Evolutionary conservation across 805 yeast genomes (phyloP), one percentile per base, ranked within the genome.

Genomic region (Lipomyces lipofer): DNA sequence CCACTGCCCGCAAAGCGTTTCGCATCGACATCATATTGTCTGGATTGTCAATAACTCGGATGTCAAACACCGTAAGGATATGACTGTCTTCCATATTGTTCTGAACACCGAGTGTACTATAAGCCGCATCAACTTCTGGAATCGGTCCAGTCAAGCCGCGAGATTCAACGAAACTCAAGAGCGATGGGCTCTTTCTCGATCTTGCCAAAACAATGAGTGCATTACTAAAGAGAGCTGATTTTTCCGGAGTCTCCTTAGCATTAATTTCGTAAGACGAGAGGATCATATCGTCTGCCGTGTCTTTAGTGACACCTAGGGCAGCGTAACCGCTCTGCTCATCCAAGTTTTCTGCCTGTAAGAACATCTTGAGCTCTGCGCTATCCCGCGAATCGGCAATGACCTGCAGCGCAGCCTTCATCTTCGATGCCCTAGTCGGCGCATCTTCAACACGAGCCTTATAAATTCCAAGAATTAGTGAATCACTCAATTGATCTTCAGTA

Each of bases 231-330:
- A 54, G 15, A 9, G 54, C 64, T 10, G 39, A 43, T 30, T 52
- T 56, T 9, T 36, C 53, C 17, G 58, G 58, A n/a, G 25, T 10
- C 52, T 87, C 95, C 39, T 79, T 79, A 1, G 77, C 64, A 55
- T 83, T 82, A 40, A 85, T 75, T 53, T 85, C 83, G 64, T 81
- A 86, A 0, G 95, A 91, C 0, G 95, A 85, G 27, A 82, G 75
- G 2, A 88, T 79, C 42, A 86, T 81, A 58, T 87, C 94, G 65
- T 84, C 88, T 54, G 80, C 85, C 12, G 83, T 80, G 0, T 74
- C 69, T 0, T 75, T 74, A 49, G 76, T 76, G 15, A 81, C 74
- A 9, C 78, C 85, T 29, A 86, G 67, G 1, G 71, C 63, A 0
- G 71, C 68, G 60, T 82, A 84, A 0, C 89, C 87, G 45, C 77